Evolutionary conservation across 768 basidiomycete genomes (phyloP).

Genomic region (Termitomyces sp.): DNA sequence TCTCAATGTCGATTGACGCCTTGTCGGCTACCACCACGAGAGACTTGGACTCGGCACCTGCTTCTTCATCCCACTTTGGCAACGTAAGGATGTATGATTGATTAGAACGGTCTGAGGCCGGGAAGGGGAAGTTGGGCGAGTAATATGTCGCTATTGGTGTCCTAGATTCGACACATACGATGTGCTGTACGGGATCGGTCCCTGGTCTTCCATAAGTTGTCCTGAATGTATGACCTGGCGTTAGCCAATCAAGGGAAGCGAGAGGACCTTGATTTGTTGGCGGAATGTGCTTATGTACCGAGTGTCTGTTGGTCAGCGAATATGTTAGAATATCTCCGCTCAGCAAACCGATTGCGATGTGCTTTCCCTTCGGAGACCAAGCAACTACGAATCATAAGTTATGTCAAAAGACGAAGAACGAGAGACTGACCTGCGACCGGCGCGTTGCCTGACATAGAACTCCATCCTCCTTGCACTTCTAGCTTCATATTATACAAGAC

Average conservation of each 20-base stretch:
- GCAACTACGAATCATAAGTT: constrained; percentile 41
- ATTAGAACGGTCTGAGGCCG: constrained; percentile 30
- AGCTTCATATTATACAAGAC: constrained; percentile 55
- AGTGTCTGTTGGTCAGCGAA: constrained; percentile 46
- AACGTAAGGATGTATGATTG: constrained; percentile 31
- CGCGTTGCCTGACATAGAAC: constrained; percentile 38
- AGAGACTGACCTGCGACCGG: constrained; percentile 55
- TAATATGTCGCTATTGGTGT: constrained; percentile 32
- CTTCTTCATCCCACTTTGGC: constrained; percentile 43
- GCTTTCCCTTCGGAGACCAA: constrained; percentile 87
- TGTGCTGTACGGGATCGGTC: constrained; percentile 34
- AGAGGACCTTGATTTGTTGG: constrained; percentile 43
- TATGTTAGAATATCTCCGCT: constrained; percentile 70
- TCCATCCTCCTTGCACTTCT: constrained; percentile 53
- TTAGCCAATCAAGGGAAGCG: constrained; percentile 62
- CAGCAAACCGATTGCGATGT: constrained; percentile 69
- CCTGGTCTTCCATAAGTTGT: constrained; percentile 48
- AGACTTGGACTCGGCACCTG: constrained; percentile 29
- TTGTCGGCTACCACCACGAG: constrained; percentile 41
- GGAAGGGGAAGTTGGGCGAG: constrained; percentile 36
- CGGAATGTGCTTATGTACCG: constrained; percentile 57
- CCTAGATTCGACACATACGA: constrained; percentile 39
- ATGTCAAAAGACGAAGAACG: neutral
- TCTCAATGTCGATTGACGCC: constrained; percentile 42
- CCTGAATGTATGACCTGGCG: constrained; percentile 62